A percentile compares a stretch with the other conserved stretches of the same genome.
phyloP scores from a whole-genome alignment of 2,329 filamentous ascomycete species.

The Colletotrichum noveboracense region DNA sequence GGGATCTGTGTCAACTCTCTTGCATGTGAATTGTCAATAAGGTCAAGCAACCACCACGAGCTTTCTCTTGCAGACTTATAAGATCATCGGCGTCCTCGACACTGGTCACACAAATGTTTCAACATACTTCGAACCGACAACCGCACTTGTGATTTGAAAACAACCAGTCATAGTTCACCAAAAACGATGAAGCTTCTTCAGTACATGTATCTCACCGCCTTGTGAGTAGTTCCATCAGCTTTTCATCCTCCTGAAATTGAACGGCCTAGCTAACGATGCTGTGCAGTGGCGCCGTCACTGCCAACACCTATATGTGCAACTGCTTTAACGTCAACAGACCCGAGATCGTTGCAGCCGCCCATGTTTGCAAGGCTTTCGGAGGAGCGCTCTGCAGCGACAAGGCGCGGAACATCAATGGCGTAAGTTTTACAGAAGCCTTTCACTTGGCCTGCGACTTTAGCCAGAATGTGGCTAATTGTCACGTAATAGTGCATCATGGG shows the following conservation, averaged over 20 bases:
- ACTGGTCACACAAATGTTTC: background rate
- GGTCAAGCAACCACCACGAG: background rate
- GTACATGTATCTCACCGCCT: background rate
- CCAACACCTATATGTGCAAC: background rate
- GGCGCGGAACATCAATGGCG: background rate
- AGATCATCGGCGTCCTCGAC: background rate
- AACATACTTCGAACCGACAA: background rate
- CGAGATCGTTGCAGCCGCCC: background rate
- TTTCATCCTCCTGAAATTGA: background rate
- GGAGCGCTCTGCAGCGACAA: background rate
- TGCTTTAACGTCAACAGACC: background rate
- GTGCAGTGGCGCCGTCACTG: too few relatives aligned
- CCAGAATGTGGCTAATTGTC: too few relatives aligned
- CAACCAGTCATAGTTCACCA: background rate
- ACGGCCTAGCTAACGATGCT: background rate
- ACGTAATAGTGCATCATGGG: background rate
- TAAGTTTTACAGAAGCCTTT: background rate
- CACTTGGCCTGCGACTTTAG: too few relatives aligned
- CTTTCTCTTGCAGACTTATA: background rate
- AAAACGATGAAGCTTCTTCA: background rate
- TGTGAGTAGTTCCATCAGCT: background rate
- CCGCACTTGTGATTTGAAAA: background rate
- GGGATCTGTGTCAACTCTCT: background rate
- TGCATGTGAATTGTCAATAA: background rate
- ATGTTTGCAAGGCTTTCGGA: background rate